Evolutionary conservation across 169 alveolate genomes (phyloP).

Genomic region (Plasmodium ovale): DNA sequence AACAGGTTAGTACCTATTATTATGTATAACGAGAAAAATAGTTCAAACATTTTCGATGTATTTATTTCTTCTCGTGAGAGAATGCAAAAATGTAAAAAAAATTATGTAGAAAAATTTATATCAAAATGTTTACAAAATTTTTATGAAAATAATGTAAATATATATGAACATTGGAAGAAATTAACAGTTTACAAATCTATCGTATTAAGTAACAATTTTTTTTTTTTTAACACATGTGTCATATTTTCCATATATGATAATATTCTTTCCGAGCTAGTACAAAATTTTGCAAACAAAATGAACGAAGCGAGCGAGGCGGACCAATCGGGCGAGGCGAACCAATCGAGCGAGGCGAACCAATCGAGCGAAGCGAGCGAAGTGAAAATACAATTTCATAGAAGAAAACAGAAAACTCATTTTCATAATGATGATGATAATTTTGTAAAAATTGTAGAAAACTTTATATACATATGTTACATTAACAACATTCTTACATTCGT

Average conservation of each 20-base stretch:
- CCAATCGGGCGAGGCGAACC: too few relatives aligned
- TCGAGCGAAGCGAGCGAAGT: too few relatives aligned
- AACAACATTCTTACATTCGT: slow-evolving; percentile 9
- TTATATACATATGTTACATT: slow-evolving; percentile 2
- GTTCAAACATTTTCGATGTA: neutral
- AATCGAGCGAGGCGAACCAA: too few relatives aligned
- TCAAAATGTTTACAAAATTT: neutral
- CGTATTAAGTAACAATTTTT: neutral
- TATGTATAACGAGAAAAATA: neutral
- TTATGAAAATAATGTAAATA: neutral
- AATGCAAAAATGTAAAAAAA: slow-evolving; percentile 5
- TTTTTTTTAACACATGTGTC: neutral
- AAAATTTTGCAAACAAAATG: neutral
- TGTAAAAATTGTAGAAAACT: slow-evolving; percentile 1
- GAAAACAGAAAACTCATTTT: too few relatives aligned
- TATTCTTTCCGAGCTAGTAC: neutral
- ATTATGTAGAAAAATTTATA: slow-evolving; percentile 4
- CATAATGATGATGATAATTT: too few relatives aligned
- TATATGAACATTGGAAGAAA: slow-evolving; percentile 8
- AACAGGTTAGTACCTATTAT: neutral
- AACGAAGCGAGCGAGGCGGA: neutral
- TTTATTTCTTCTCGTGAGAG: neutral
- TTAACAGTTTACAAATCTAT: slow-evolving; percentile 16
- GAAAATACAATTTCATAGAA: too few relatives aligned
- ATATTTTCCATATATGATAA: neutral